phyloP scores from a whole-genome alignment of 1,139 yeast species.

The Saccharomyces hybrid region DNA sequence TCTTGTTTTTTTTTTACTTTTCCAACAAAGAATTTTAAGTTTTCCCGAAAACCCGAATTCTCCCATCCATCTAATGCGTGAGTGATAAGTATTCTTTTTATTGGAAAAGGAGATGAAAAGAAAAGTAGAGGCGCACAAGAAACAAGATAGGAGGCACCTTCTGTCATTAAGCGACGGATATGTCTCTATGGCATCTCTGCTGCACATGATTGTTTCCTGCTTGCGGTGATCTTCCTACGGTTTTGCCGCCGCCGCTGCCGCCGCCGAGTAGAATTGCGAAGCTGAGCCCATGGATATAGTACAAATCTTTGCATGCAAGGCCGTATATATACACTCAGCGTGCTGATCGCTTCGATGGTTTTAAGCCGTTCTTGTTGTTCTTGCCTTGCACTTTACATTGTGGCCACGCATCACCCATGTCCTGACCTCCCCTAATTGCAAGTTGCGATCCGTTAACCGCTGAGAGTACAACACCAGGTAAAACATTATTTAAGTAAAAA shows the following conservation, averaged over 20 bases:
- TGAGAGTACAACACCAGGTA: neutral
- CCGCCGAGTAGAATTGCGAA: neutral
- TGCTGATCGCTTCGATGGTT: neutral
- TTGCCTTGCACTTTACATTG: neutral
- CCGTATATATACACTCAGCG: neutral
- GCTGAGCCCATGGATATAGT: neutral
- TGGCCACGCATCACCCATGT: neutral
- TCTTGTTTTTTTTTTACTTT: neutral
- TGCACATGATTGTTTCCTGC: neutral
- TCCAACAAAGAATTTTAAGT: neutral
- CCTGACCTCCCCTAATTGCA: neutral
- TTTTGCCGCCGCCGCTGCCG: neutral
- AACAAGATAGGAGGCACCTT: neutral
- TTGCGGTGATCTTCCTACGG: neutral
- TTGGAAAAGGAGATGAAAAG: neutral
- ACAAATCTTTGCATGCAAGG: neutral
- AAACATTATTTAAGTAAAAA: too few relatives aligned
- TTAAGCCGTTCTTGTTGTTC: neutral
- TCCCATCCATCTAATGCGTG: neutral
- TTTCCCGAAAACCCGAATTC: neutral
- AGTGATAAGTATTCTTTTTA: neutral
- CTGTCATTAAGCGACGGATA: neutral
- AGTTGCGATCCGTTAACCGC: neutral
- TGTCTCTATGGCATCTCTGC: neutral
- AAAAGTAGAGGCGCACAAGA: neutral